Evolutionary conservation across 805 yeast species (phyloP), one percentile per base, ranked within the genome.

Genomic region (Ogataea populi-albae): DNA sequence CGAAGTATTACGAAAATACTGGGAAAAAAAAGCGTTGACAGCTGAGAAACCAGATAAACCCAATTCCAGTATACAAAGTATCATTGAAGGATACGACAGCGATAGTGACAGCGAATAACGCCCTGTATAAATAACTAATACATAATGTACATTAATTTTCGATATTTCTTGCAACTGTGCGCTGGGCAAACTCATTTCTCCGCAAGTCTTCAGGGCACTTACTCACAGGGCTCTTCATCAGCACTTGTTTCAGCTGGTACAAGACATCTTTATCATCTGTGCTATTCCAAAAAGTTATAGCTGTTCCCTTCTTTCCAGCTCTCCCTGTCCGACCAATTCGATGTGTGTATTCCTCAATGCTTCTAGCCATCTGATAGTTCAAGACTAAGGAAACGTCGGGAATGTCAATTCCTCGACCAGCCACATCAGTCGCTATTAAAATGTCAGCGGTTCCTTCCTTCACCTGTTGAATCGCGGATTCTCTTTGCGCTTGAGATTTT

Each of bases 281-380:
- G 9, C 70, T 71, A 36, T 75, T 77, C 43, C 88, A 57, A 45
- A 86, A 84, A 0, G 96, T 83, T 9, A 80, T 66, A 4, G 96
- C 82, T 7, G 73, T 67, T 29, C 98, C 98, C 5, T 55, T 56
- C 30, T 75, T 77, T 0, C 97, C 98, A 0, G 96, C 97, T 59
- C 98, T 76, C 24, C 98, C 98, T 0, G 98, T 91, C 63, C 98
- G 79, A 38, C 98, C 98, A 33, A 91, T 82, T 54, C 98, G 73
- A 61, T 91, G 98, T 14, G 91, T 75, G 50, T 88, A 91, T 40
- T 83, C 89, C 44, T 88, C 96, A 29, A 88, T 74, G 22, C 69
- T 68, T 43, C 70, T 75, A 7, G 88, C 65, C 89, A 89, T 81
- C 49, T 91, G 96, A 54, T 73, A 89, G 57, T 91, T 93, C 15